Evolutionary conservation across 139 green algal species (phyloP).

Genomic region (Parachlorella kessleri): DNA sequence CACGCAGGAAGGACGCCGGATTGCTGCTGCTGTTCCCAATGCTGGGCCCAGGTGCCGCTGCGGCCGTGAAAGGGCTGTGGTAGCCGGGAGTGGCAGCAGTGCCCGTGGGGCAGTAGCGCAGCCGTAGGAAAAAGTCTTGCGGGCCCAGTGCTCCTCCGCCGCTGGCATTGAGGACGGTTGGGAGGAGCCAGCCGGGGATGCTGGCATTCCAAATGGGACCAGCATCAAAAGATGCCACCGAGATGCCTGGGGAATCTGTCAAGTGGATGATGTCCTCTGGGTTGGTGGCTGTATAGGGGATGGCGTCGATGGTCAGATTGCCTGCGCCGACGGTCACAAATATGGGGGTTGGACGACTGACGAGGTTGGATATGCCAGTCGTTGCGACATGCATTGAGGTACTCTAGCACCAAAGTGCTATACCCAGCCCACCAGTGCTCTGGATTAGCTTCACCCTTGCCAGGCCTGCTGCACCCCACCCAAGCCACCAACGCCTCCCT

Average conservation of each 20-base stretch:
- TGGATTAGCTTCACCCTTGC: too few species aligned
- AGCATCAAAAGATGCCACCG: not conserved
- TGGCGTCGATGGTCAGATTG: not conserved
- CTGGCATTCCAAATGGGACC: constrained; percentile 2
- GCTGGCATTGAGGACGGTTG: not conserved
- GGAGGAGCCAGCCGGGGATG: constrained; percentile 7
- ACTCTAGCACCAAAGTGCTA: too few species aligned
- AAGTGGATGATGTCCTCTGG: constrained; percentile 1
- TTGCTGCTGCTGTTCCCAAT: not conserved
- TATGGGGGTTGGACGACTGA: too few species aligned
- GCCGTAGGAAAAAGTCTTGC: constrained; percentile 11
- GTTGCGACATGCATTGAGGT: too few species aligned
- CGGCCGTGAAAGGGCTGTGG: not conserved
- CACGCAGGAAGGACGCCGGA: not conserved
- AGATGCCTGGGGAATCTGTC: not conserved
- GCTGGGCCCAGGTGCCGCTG: not conserved
- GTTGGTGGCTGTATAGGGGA: constrained; percentile 7
- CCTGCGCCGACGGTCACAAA: too few species aligned
- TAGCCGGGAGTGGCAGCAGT: too few species aligned
- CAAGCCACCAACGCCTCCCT: too few species aligned
- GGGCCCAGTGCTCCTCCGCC: not conserved
- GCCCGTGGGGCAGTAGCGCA: constrained; percentile 20
- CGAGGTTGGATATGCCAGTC: too few species aligned
- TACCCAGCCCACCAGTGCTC: too few species aligned
- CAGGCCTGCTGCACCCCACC: too few species aligned